phyloP scores from a whole-genome alignment of 805 yeast genomes.

The Yamadazyma paraphyllophila region DNA sequence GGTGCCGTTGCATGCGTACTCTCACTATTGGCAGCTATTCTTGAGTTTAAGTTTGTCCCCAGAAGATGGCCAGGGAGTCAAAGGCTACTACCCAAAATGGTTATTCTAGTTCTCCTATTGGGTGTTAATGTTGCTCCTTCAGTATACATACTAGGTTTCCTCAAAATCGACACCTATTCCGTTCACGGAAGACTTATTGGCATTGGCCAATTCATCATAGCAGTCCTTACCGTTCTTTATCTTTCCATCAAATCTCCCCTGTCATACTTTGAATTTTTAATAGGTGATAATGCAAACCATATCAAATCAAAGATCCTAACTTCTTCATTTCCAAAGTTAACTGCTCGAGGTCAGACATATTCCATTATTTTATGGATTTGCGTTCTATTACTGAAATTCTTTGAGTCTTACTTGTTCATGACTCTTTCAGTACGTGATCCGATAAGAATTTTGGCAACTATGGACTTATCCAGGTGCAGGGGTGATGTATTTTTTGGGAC shows the following conservation, averaged over 20 bases:
- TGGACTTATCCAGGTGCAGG: slow-evolving; percentile 26
- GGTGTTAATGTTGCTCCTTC: slow-evolving; percentile 27
- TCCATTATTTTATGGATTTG: slow-evolving; percentile 29
- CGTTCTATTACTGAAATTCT: slow-evolving; percentile 33
- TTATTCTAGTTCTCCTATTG: slow-evolving; percentile 15
- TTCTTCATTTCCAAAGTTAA: slow-evolving; percentile 24
- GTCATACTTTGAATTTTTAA: slow-evolving; percentile 17
- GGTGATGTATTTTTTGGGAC: slow-evolving; percentile 27
- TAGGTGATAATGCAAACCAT: slow-evolving; percentile 8
- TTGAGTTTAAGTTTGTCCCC: slow-evolving; percentile 27
- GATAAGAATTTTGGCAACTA: slow-evolving; percentile 24
- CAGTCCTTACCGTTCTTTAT: slow-evolving; percentile 27
- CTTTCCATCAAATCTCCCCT: slow-evolving; percentile 28
- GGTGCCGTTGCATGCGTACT: slow-evolving; percentile 40
- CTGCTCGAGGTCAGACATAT: slow-evolving; percentile 19
- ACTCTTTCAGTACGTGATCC: slow-evolving; percentile 37
- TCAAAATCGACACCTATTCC: slow-evolving; percentile 24
- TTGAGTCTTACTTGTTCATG: slow-evolving; percentile 36
- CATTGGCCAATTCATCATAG: slow-evolving; percentile 25
- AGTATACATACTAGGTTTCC: slow-evolving; percentile 26
- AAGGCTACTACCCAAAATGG: slow-evolving; percentile 16
- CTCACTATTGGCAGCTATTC: slow-evolving; percentile 23
- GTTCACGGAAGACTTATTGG: slow-evolving; percentile 22
- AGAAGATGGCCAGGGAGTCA: slow-evolving; percentile 23
- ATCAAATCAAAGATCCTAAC: slow-evolving; percentile 18